These are phyloP conservation scores for Coniochaeta hoffmannii DNA, from an alignment of 2,329 filamentous ascomycete genomes.

Conservation along the genomic window DNA sequence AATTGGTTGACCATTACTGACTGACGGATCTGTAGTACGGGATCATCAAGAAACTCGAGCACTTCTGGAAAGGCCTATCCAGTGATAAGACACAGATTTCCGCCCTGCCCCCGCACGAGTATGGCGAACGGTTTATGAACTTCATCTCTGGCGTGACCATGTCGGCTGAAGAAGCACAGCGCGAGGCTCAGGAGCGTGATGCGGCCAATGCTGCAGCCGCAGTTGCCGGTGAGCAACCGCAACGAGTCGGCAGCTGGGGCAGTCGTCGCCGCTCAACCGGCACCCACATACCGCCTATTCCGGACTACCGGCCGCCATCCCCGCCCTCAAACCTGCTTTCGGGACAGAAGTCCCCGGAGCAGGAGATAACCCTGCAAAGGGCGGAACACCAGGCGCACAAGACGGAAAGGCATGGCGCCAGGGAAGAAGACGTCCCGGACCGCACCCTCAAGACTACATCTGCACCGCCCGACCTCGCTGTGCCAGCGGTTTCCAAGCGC, in stretches of 20 bases:
- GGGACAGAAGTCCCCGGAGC: constrained; percentile 26
- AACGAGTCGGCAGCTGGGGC: constrained; percentile 29
- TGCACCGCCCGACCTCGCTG: neutral
- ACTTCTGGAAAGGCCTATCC: constrained; percentile 93
- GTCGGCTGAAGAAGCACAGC: constrained; percentile 74
- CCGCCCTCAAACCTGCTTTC: constrained; percentile 23
- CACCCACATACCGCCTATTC: constrained; percentile 33
- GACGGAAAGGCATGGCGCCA: constrained; percentile 22
- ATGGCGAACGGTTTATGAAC: constrained; percentile 87
- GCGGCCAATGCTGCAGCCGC: constrained; percentile 45
- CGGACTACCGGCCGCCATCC: constrained; percentile 36
- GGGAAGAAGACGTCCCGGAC: constrained; percentile 50
- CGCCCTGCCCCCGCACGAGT: constrained; percentile 80
- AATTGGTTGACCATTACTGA: neutral
- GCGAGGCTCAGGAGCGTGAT: constrained; percentile 54
- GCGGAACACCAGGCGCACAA: constrained; percentile 30
- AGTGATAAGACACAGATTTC: constrained; percentile 83
- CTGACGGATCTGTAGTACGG: constrained; percentile 58
- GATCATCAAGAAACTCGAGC: constrained; percentile 86
- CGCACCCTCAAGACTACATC: constrained; percentile 42
- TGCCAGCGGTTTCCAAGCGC: constrained; percentile 10
- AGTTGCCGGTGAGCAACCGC: constrained; percentile 28
- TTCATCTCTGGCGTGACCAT: constrained; percentile 90
- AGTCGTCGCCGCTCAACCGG: constrained; percentile 22
- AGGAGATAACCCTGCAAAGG: constrained; percentile 30